Evolutionary conservation across 495 filamentous ascomycete species (phyloP), one percentile per base, ranked within the genome.

Genomic region (Saxispiralis lemnorum): DNA sequence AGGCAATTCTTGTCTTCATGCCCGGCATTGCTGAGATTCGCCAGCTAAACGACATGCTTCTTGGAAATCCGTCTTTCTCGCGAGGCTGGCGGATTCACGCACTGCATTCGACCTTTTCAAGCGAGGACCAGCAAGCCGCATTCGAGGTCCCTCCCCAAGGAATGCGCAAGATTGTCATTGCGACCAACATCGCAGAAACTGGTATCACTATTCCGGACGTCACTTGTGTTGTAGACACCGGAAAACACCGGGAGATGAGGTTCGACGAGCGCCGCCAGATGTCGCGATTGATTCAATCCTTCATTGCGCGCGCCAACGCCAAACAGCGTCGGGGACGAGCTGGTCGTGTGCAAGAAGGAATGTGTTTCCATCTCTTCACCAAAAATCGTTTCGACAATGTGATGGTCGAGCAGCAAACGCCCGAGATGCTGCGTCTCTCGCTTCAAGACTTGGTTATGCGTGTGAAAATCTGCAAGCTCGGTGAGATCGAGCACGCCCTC

Each of bases 201-300:
- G 87, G 86, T 62, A 93, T 96, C 53, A 96, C 88, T 0, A 96
- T 96, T 51, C 88, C 88, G 1, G 88, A 95, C 59, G 78, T 96
- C 31, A 95, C 88, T 4, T 92, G 85, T 52, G 88, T 96, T 19
- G 78, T 96, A 45, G 88, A 96, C 60, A 79, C 83, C 11, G 87
- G 88, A 40, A 94, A 89, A 58, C 88, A 95, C 58, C 86, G 88
- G 48, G 89, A 93, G 55, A 96, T 97, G 89, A 60, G 75, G 28
- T 97, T 92, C 52, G 89, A 97, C 53, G 89, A 96, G 63, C 71
- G 79, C 38, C 71, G 85, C 45, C 89, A 95, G 54, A 64, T 97
- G 14, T 95, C 88, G 2, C 72, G 84, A 17, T 70, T 97, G 2
- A 75, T 89, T 12, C 86, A 94, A 58, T 79, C 83, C 0, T 95